Conservation (phyloP, 2,329 filamentous ascomycete genomes). For the Fusarium xyrophilum region DNA sequence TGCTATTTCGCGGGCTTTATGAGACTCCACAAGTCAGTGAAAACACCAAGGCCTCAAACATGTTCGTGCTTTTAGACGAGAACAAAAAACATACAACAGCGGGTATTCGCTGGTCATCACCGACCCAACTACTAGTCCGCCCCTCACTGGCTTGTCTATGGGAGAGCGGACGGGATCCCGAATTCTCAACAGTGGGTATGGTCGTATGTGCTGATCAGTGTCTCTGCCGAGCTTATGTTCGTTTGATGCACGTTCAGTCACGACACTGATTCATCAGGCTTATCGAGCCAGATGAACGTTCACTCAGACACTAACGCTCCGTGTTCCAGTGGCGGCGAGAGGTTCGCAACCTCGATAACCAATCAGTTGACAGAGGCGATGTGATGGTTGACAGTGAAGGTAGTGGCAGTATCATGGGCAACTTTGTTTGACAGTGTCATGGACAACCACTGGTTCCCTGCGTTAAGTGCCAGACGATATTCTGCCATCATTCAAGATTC, state of each 20-base stretch:
- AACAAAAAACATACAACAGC: conserved; percentile 3
- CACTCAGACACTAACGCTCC: background rate
- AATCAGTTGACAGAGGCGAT: background rate
- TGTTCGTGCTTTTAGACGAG: background rate
- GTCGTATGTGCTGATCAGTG: background rate
- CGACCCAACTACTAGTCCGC: conserved; percentile 4
- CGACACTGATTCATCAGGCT: background rate
- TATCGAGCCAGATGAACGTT: no score
- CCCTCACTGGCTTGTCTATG: conserved; percentile 8
- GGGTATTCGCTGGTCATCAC: conserved; percentile 4
- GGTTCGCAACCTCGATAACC: rapidly evolving
- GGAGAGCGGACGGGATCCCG: conserved; percentile 4
- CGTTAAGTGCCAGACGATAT: background rate
- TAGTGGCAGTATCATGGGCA: background rate
- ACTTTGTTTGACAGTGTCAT: background rate
- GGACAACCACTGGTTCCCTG: background rate
- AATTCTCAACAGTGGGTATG: conserved; percentile 9
- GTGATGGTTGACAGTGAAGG: background rate
- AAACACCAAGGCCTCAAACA: background rate
- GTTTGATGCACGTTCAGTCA: background rate
- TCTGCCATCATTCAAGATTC: rapidly evolving
- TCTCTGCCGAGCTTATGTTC: background rate
- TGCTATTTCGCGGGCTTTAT: background rate
- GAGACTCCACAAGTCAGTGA: no score
- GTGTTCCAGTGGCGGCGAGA: background rate